These are phyloP conservation scores for Grosmannia clavigera DNA, from an alignment of 2,329 filamentous ascomycete species.

Conservation along the genomic window DNA sequence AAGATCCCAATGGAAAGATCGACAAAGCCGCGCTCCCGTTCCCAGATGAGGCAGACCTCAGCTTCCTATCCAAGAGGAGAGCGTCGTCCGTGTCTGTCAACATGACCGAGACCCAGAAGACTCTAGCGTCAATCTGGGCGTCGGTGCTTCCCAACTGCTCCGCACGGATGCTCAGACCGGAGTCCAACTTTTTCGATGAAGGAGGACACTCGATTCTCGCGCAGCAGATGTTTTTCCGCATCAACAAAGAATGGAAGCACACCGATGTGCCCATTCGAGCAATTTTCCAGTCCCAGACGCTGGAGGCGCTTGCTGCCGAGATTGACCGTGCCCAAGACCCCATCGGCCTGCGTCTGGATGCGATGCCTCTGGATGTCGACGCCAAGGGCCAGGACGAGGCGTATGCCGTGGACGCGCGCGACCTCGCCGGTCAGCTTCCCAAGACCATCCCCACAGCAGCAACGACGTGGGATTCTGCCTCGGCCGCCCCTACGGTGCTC, in stretches of 20 bases:
- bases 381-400: constrained; percentile 10
- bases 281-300: constrained; percentile 52
- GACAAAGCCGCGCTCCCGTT: constrained; percentile 71
- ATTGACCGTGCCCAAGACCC: constrained; percentile 21
- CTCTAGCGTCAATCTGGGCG: constrained; percentile 62
- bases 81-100: constrained; percentile 11
- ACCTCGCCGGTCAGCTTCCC: constrained; percentile 38
- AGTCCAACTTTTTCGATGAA: constrained; percentile 61
- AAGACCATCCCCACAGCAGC: constrained; percentile 15
- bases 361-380: neutral
- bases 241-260: constrained; percentile 28
- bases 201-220: constrained; percentile 74
- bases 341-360: constrained; percentile 10
- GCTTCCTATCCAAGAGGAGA: constrained; percentile 12
- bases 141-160: constrained; percentile 55
- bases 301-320: constrained; percentile 34
- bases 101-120: constrained; percentile 44
- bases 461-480: neutral
- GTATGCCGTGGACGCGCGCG: constrained; percentile 13
- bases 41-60: constrained; percentile 51
- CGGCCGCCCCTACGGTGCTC: constrained; percentile 45
- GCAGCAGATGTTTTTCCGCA: constrained; percentile 65
- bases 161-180: constrained; percentile 23
- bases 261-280: constrained; percentile 53
- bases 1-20: constrained; percentile 67